These are phyloP conservation scores for Plenodomus tracheiphilus DNA, from an alignment of 2,329 filamentous ascomycete genomes.

Conservation along the genomic window DNA sequence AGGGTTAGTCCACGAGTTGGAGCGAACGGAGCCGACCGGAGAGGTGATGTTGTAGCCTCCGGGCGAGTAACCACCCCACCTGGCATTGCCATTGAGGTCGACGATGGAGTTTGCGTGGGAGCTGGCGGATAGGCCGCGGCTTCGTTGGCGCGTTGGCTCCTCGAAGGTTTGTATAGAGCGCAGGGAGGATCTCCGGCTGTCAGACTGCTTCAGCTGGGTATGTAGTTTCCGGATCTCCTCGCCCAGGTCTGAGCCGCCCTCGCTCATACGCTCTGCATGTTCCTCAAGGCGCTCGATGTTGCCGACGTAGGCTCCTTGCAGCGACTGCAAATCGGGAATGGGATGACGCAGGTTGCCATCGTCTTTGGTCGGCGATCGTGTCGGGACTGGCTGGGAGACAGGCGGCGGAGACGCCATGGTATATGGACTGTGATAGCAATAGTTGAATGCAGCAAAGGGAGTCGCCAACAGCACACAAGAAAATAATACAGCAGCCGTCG, in stretches of 20 bases:
- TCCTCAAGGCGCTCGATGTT: conserved; percentile 77
- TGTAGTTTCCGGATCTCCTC: conserved; percentile 76
- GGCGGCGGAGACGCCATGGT: conserved; percentile 31
- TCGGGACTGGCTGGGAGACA: conserved; percentile 20
- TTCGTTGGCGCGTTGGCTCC: conserved; percentile 34
- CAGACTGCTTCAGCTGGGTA: conserved; percentile 69
- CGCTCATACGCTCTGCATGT: conserved; percentile 73
- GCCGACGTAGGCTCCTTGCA: conserved; percentile 64
- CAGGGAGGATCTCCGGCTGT: conserved; percentile 67
- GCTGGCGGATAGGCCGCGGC: conserved; percentile 48
- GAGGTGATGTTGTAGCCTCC: conserved; percentile 66
- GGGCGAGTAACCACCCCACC: conserved; percentile 71
- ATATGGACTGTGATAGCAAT: conserved; percentile 1
- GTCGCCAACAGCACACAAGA: neutral
- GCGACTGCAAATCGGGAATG: conserved; percentile 63
- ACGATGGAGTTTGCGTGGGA: conserved; percentile 64
- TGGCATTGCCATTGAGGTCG: conserved; percentile 67
- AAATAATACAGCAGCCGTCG: conserved; percentile 1
- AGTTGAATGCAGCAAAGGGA: neutral
- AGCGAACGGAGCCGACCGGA: conserved; percentile 63
- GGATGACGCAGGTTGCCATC: conserved; percentile 53
- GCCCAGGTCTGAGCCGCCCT: conserved; percentile 72
- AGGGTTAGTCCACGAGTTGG: conserved; percentile 49
- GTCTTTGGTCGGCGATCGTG: conserved; percentile 23
- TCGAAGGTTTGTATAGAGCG: conserved; percentile 51